Evolutionary conservation across 2,329 filamentous ascomycete species (phyloP).

Genomic region (Aspergillus sp.): DNA sequence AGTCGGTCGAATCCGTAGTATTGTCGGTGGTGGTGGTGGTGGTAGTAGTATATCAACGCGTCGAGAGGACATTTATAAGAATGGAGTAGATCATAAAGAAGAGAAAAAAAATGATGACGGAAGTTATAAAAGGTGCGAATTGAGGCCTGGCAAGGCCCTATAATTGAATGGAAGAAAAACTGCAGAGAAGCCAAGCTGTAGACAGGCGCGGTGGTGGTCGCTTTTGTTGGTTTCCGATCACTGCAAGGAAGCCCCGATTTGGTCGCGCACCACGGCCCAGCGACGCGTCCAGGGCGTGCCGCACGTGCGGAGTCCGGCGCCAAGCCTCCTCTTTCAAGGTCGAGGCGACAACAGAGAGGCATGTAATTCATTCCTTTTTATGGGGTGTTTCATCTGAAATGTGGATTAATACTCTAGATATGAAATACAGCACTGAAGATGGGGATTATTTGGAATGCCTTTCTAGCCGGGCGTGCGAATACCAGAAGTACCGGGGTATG

Average conservation of each 20-base stretch:
- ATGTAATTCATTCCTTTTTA: constrained; percentile 2
- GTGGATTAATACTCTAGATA: not conserved
- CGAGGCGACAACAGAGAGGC: not conserved
- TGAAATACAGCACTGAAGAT: not conserved
- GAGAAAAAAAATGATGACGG: not conserved
- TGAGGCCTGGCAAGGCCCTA: constrained; percentile 16
- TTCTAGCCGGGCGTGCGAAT: not conserved
- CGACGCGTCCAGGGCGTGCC: constrained; percentile 19
- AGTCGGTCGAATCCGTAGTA: not conserved
- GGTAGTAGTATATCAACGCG: not conserved
- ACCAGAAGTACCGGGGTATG: not conserved
- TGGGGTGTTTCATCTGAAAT: not conserved
- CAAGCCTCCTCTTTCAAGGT: constrained; percentile 9
- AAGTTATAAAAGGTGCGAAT: not conserved
- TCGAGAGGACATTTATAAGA: constrained; percentile 11
- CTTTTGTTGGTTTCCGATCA: not conserved
- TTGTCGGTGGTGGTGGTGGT: not conserved
- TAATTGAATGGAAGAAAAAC: constrained; percentile 8
- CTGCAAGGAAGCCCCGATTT: constrained; percentile 4
- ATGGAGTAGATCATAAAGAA: constrained; percentile 1
- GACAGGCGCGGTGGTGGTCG: not conserved
- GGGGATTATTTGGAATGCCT: not conserved
- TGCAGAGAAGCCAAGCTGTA: not conserved
- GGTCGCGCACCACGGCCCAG: constrained; percentile 15
- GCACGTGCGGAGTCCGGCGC: constrained; percentile 23